Evolutionary conservation across 78 protist genomes (phyloP).

Genomic region (Dictyostelium intermedium): DNA sequence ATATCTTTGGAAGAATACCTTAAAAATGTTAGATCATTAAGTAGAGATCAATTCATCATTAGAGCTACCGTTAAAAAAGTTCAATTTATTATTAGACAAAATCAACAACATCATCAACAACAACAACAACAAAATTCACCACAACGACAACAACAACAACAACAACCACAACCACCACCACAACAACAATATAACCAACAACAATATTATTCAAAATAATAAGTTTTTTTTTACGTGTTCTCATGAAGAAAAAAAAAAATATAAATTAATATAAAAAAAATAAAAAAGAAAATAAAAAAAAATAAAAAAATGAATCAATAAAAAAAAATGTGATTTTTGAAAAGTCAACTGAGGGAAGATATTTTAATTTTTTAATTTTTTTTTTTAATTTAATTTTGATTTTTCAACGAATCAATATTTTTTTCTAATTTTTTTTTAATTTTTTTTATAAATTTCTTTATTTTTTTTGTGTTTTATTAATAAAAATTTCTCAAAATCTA

Average conservation of each 20-base stretch:
- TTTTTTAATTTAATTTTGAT: not conserved
- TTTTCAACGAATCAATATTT: not conserved
- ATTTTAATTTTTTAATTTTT: not conserved
- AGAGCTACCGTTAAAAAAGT: slow-evolving; percentile 59
- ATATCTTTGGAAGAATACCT: slow-evolving; percentile 62
- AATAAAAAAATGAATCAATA: not conserved
- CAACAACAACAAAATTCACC: not conserved
- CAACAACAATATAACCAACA: not conserved
- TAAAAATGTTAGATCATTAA: slow-evolving; percentile 54
- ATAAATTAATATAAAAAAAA: not conserved
- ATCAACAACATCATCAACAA: not conserved
- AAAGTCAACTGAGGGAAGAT: no score
- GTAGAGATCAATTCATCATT: slow-evolving; percentile 65
- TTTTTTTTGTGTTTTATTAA: not conserved
- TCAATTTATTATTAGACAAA: slow-evolving; percentile 5
- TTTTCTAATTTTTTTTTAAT: not conserved
- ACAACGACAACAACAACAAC: not conserved
- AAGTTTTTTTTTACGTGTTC: not conserved
- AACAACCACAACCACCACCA: not conserved
- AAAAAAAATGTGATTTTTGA: no score
- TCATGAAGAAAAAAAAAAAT: not conserved
- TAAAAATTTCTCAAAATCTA: no score
- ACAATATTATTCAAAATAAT: not conserved
- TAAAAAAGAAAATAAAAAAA: not conserved
- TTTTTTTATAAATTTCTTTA: not conserved